Evolutionary conservation across 495 filamentous ascomycete species (phyloP).

Genomic region (Polyplosphaeria fusca): DNA sequence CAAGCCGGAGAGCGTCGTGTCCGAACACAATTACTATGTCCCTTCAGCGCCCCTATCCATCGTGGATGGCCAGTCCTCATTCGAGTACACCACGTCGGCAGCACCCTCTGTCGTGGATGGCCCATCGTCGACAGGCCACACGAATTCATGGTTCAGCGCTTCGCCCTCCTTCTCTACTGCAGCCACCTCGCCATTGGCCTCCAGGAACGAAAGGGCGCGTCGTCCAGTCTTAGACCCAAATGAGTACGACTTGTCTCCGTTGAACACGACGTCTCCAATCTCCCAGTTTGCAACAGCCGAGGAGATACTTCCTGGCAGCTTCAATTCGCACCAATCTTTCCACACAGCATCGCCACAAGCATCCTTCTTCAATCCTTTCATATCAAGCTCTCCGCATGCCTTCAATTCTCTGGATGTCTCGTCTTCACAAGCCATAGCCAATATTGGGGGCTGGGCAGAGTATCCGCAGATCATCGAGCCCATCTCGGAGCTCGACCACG

Average conservation of each 20-base stretch:
- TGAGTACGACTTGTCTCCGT: neutral
- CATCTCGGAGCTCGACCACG: constrained; percentile 7
- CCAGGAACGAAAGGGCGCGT: neutral
- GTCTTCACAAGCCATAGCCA: constrained; percentile 17
- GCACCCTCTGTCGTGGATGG: constrained; percentile 12
- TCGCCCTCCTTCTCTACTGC: constrained; percentile 19
- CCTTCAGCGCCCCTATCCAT: constrained; percentile 18
- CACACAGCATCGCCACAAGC: constrained; percentile 2
- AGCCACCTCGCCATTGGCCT: constrained; percentile 14
- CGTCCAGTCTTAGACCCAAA: neutral
- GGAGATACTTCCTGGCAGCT: neutral
- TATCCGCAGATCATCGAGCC: constrained; percentile 20
- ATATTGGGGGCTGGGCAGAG: constrained; percentile 25
- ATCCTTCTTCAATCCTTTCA: constrained; percentile 20
- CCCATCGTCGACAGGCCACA: constrained; percentile 10
- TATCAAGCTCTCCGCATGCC: constrained; percentile 13
- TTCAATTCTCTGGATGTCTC: constrained; percentile 10
- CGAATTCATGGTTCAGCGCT: constrained; percentile 13
- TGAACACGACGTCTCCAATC: neutral
- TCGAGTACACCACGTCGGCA: constrained; percentile 15
- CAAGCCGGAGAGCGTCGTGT: constrained; percentile 10
- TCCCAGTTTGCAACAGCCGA: constrained; percentile 5
- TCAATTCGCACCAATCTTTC: neutral
- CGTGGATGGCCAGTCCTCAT: constrained; percentile 17
- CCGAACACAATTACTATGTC: constrained; percentile 8